phyloP scores from a whole-genome alignment of 169 alveolate genomes.

The Plasmodium gaboni region DNA sequence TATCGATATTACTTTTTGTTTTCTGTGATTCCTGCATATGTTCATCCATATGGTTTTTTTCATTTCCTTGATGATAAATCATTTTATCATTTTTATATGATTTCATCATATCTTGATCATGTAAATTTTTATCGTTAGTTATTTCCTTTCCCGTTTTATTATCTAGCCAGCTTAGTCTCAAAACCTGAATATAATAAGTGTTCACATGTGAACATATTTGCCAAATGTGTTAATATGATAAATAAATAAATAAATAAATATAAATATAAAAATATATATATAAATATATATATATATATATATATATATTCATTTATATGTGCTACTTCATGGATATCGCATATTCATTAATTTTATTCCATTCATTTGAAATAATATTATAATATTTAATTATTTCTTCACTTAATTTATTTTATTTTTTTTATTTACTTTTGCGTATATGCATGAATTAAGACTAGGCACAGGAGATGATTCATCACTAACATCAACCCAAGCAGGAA shows the following conservation, averaged over 20 bases:
- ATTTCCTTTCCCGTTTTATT: neutral
- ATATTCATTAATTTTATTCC: too few species aligned
- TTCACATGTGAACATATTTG: neutral
- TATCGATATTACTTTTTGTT: conserved; percentile 53
- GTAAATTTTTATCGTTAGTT: conserved; percentile 2
- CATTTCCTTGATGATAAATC: conserved; percentile 8
- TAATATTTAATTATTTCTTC: neutral
- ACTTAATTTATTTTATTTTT: neutral
- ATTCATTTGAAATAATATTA: too few species aligned
- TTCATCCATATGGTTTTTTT: neutral
- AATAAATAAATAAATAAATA: too few species aligned
- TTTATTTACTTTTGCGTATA: conserved; percentile 39
- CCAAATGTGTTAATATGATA: neutral
- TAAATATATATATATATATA: too few species aligned
- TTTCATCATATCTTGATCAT: neutral
- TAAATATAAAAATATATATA: too few species aligned
- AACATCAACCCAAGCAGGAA: conserved; percentile 61
- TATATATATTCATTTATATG: too few species aligned
- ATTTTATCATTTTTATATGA: conserved; percentile 28
- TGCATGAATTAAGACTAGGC: conserved; percentile 69
- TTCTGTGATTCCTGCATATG: neutral
- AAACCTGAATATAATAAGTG: conserved; percentile 27
- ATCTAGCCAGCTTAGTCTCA: conserved; percentile 67
- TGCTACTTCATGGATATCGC: too few species aligned
- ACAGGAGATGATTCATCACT: conserved; percentile 47